Evolutionary conservation across 192 early-diverging fungal species (phyloP), one percentile per base, ranked within the genome.

Genomic region (Podila clonocystis): DNA sequence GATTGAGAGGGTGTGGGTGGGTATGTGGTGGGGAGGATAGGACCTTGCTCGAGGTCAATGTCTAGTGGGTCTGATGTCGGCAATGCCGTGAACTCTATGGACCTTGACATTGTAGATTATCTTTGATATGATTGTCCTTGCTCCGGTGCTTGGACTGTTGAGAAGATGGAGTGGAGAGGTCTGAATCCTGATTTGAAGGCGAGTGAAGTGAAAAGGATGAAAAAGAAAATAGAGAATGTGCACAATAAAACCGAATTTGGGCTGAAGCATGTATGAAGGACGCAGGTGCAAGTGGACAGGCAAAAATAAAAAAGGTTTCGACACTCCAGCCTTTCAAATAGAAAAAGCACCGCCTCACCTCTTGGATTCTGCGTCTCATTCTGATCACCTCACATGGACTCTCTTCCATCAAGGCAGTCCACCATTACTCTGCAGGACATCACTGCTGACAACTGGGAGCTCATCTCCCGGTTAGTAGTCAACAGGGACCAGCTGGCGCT

Each of bases 11-110:
- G 9, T 19, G 63, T 26, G 0, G 45, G 20, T 6, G 63, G 28
- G 9, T 52, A 52, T n/a, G 50, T 26, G 11, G 52, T 24, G 24
- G 52, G 20, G 9, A 26, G n/a, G 17, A 55, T 24, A 24, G 52
- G 24, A 6, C 52, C 52, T 24, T 26, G 52, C 52, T 55, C 52
- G n/a, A 55, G 24, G 52, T 55, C 52, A 22, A 55, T 55, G 24
- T 50, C 22, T 13, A 26, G 11, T 5, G 77, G 77, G 30, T 80
- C 77, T 11, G 71, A 68, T 50, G 77, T 80, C 13, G 77, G 68
- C 70, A 80, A 31, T 28, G 70, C 70, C 7, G 70, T 61, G 59
- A 80, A 80, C 55, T 80, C 77, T 28, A 80, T 80, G 20, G 61
- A 65, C 12, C 29, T 50, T 22, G 77, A 63, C 77, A 80, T 80